These are phyloP conservation scores for Brasilioporus rufonigricans DNA, from an alignment of 768 basidiomycete genomes.

Conservation along the genomic window DNA sequence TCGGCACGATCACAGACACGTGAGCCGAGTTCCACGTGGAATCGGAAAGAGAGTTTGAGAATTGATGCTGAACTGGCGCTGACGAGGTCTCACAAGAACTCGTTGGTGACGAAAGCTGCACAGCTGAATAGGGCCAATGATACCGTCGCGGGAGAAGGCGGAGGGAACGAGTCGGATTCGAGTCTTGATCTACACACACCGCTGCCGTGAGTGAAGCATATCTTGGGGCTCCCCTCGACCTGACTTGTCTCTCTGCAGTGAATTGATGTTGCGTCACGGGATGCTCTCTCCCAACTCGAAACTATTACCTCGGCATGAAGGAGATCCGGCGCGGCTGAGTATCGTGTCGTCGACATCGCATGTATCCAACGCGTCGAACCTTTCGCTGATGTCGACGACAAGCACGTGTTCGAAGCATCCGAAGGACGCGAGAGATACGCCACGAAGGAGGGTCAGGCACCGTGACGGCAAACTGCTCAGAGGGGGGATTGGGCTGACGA, in stretches of 20 bases:
- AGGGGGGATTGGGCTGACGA: constrained; percentile 68
- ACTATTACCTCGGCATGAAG: constrained; percentile 39
- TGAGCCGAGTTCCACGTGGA: constrained; percentile 16
- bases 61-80: constrained; percentile 14
- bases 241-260: constrained; percentile 35
- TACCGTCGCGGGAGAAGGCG: constrained; percentile 23
- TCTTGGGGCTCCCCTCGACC: not conserved
- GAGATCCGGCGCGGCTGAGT: constrained; percentile 23
- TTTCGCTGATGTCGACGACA: constrained; percentile 22
- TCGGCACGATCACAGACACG: constrained; percentile 24
- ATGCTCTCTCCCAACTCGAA: constrained; percentile 67
- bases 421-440: constrained; percentile 60
- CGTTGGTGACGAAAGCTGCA: not conserved
- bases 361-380: constrained; percentile 26
- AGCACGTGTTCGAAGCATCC: constrained; percentile 28
- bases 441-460: constrained; percentile 53
- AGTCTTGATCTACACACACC: constrained; percentile 69
- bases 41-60: constrained; percentile 15
- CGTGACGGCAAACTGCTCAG: constrained; percentile 56
- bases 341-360: constrained; percentile 25
- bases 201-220: constrained; percentile 50
- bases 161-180: constrained; percentile 52
- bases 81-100: constrained; percentile 3
- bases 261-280: constrained; percentile 65
- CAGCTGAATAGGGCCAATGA: constrained; percentile 3